These are phyloP conservation scores for Isatis tinctoria DNA, from an alignment of 345 rosid genomes.

Conservation along the genomic window DNA sequence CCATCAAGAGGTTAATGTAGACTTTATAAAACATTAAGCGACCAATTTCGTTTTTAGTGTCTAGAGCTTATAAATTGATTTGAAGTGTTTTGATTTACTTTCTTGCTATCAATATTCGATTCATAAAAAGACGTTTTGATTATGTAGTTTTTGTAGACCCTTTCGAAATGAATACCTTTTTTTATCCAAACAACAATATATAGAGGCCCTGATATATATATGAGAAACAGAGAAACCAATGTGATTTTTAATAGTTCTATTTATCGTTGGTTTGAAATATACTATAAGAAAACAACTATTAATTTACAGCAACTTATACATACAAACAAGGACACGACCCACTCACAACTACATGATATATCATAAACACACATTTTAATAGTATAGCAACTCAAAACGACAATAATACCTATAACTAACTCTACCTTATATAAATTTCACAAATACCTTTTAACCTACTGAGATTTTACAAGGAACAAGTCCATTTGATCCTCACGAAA, in stretches of 20 bases:
- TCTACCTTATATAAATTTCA: conserved; percentile 21
- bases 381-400: conserved; percentile 3
- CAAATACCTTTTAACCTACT: background rate
- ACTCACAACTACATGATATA: conserved; percentile 9
- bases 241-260: background rate
- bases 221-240: background rate
- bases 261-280: background rate
- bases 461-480: conserved; percentile 27
- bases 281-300: background rate
- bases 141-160: no score
- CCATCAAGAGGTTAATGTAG: conserved; percentile 86
- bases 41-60: no score
- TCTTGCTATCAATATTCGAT: background rate
- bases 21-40: no score
- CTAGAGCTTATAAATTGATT: background rate
- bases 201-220: background rate
- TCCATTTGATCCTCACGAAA: conserved; percentile 16
- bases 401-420: conserved; percentile 12
- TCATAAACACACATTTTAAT: conserved; percentile 10
- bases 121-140: no score
- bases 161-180: background rate
- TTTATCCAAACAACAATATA: background rate
- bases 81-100: background rate
- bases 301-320: conserved; percentile 23
- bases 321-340: conserved; percentile 14